Evolutionary conservation across 2,329 filamentous ascomycete species (phyloP).

Genomic region (Colletotrichum chlorophyti): DNA sequence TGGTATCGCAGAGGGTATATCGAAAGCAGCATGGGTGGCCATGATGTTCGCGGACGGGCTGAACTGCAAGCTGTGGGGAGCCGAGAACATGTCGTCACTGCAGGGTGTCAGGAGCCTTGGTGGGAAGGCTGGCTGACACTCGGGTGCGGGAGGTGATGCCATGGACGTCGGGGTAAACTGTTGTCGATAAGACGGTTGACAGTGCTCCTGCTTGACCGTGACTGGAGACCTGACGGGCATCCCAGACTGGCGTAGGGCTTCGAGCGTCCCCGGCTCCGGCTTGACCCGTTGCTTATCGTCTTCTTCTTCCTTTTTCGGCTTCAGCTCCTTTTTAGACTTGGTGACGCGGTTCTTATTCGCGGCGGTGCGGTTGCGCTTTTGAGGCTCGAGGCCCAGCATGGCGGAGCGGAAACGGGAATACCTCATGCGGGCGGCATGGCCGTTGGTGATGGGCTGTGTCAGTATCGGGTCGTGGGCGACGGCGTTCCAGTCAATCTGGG

Average conservation of each 20-base stretch:
- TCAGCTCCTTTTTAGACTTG: conserved; percentile 52
- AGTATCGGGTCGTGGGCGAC: conserved; percentile 63
- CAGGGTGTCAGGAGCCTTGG: conserved; percentile 58
- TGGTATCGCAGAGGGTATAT: conserved; percentile 33
- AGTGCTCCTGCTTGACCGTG: conserved; percentile 47
- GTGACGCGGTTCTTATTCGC: conserved; percentile 50
- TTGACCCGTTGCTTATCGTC: conserved; percentile 39
- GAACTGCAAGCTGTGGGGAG: conserved; percentile 36
- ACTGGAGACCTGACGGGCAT: conserved; percentile 25
- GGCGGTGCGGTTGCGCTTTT: conserved; percentile 50
- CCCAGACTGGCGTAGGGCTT: conserved; percentile 26
- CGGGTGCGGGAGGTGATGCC: conserved; percentile 40
- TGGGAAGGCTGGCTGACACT: conserved; percentile 37
- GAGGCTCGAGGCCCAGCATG: conserved; percentile 55
- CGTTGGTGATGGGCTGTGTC: conserved; percentile 61
- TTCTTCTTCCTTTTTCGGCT: conserved; percentile 46
- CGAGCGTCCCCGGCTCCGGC: conserved; percentile 41
- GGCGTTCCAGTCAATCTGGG: conserved; percentile 65
- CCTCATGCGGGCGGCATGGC: conserved; percentile 67
- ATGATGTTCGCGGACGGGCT: conserved; percentile 43
- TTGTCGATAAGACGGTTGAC: conserved; percentile 37
- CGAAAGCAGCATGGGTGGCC: conserved; percentile 36
- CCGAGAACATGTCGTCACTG: conserved; percentile 55
- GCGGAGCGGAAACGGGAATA: conserved; percentile 59
- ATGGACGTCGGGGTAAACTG: conserved; percentile 48